Percentiles rank a stretch among this genome's conserved stretches.
phyloP scores from a whole-genome alignment of 257 asterid genomes.

The Nicotiana paniculata region DNA sequence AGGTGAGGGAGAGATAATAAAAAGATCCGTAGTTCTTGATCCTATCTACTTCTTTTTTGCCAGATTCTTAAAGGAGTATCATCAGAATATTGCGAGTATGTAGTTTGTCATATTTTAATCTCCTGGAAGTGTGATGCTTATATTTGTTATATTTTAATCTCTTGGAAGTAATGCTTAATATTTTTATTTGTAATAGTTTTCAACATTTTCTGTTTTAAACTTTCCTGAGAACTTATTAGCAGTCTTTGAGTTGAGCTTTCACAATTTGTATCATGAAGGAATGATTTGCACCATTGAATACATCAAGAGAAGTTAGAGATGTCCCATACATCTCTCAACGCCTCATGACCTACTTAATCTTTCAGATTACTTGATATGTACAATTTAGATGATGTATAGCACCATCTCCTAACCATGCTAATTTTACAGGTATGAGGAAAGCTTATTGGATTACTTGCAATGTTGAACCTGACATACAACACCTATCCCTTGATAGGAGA shows the following conservation, averaged over 20 bases:
- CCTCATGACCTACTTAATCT: neutral
- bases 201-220: neutral
- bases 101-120: neutral
- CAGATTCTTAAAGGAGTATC: neutral
- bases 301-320: neutral
- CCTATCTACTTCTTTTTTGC: neutral
- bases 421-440: slow-evolving; percentile 72
- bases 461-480: slow-evolving; percentile 81
- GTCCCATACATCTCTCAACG: neutral
- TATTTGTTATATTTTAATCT: neutral
- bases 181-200: neutral
- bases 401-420: neutral
- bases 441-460: slow-evolving; percentile 87
- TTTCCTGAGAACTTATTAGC: neutral
- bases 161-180: neutral
- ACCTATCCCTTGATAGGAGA: slow-evolving; percentile 76
- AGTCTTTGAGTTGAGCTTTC: neutral
- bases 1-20: neutral
- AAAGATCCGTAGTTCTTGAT: neutral
- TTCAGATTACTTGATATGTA: neutral
- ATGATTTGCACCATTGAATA: neutral
- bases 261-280: neutral
- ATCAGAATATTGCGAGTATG: neutral
- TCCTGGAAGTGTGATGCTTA: neutral
- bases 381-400: neutral